phyloP scores from a whole-genome alignment of 2,329 filamentous ascomycete species.

The Phoma sp. region DNA sequence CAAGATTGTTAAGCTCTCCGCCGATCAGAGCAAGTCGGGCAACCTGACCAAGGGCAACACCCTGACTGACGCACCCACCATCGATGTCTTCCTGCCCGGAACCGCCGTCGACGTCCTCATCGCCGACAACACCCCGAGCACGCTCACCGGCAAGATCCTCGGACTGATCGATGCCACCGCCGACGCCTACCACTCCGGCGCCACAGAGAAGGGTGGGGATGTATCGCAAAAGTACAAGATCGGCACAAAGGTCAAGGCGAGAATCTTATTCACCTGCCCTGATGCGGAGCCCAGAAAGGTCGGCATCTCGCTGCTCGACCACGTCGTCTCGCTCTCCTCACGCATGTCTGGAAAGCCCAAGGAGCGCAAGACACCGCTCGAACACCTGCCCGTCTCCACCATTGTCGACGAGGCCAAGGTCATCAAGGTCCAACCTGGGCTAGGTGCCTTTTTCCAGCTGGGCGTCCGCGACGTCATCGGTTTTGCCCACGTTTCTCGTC shows the following conservation, averaged over 20 bases:
- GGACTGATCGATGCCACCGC: slow-evolving; percentile 90
- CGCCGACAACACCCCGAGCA: slow-evolving; percentile 73
- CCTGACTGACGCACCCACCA: slow-evolving; percentile 78
- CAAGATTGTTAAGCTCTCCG: slow-evolving; percentile 85
- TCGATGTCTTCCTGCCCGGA: slow-evolving; percentile 89
- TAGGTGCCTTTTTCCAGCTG: slow-evolving; percentile 82
- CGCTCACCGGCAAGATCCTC: slow-evolving; percentile 89
- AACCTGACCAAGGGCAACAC: slow-evolving; percentile 70
- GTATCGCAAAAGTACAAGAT: slow-evolving; percentile 80
- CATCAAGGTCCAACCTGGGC: slow-evolving; percentile 76
- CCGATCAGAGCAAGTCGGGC: slow-evolving; percentile 72
- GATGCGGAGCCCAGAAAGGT: slow-evolving; percentile 80
- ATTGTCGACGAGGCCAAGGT: slow-evolving; percentile 80
- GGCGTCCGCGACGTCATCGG: slow-evolving; percentile 72
- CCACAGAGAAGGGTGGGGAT: slow-evolving; percentile 71
- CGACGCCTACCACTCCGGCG: slow-evolving; percentile 86
- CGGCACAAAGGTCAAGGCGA: slow-evolving; percentile 81
- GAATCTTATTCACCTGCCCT: slow-evolving; percentile 88
- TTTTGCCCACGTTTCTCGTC: slow-evolving; percentile 92
- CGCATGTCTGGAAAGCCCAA: slow-evolving; percentile 45
- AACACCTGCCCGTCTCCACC: slow-evolving; percentile 72
- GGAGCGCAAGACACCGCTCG: slow-evolving; percentile 61
- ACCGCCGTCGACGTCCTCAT: slow-evolving; percentile 87
- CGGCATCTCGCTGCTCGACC: slow-evolving; percentile 86
- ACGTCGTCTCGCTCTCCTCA: slow-evolving; percentile 71